These are phyloP conservation scores for Porogramme epimiltina DNA, from an alignment of 1,284 basidiomycete species.

Conservation along the genomic window DNA sequence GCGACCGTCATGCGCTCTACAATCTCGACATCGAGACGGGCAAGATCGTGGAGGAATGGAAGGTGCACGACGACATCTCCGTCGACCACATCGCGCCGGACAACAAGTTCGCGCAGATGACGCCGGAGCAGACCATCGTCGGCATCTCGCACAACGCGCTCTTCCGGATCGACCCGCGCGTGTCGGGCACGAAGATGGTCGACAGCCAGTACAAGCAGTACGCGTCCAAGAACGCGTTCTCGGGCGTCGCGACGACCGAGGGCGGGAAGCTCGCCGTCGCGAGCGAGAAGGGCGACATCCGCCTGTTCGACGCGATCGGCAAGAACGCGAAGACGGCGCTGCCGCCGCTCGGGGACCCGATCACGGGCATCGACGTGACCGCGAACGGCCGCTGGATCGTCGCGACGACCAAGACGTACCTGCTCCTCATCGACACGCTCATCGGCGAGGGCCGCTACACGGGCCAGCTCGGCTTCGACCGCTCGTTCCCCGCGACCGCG, in stretches of 20 bases:
- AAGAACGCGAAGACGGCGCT: conserved; percentile 99
- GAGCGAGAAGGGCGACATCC: conserved; percentile 95
- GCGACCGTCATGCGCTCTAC: conserved; percentile 85
- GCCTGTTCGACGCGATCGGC: conserved; percentile 94
- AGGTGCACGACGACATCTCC: conserved; percentile 86
- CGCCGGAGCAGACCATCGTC: conserved; percentile 90
- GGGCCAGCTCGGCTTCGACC: conserved; percentile 89
- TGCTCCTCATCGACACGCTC: conserved; percentile 93
- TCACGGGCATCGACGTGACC: conserved; percentile 93
- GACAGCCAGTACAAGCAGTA: conserved; percentile 98
- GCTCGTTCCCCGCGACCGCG: conserved; percentile 92
- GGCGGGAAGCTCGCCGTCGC: conserved; percentile 90
- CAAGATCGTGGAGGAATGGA: conserved; percentile 99
- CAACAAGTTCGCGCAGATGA: conserved; percentile 94
- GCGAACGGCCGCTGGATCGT: conserved; percentile 94
- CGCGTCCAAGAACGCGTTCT: conserved; percentile 94
- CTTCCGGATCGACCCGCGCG: conserved; percentile 96
- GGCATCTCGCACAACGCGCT: conserved; percentile 93
- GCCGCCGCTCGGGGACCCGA: conserved; percentile 94
- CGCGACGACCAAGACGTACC: conserved; percentile 94
- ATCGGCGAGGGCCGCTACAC: conserved; percentile 91
- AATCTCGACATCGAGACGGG: conserved; percentile 94
- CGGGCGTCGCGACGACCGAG: conserved; percentile 88
- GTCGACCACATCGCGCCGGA: conserved; percentile 92
- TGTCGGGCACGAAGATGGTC: conserved; percentile 90